These are phyloP conservation scores for Heteromeles arbutifolia DNA, from an alignment of 306 rosid species.

Conservation along the genomic window DNA sequence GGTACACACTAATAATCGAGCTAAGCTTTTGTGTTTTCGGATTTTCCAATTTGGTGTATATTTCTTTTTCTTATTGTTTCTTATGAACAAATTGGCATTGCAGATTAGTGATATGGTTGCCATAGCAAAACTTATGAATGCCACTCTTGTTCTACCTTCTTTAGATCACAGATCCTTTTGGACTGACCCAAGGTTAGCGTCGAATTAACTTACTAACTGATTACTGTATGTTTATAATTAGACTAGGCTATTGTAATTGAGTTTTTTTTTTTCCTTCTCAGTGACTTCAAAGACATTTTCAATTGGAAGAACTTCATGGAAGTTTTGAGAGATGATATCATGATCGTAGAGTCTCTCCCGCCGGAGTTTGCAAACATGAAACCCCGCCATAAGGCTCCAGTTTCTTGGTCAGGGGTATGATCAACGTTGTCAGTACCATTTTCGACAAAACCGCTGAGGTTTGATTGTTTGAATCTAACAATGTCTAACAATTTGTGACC, in stretches of 20 bases:
- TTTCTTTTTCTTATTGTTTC: neutral
- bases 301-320: slow-evolving; percentile 55
- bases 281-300: slow-evolving; percentile 57
- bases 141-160: slow-evolving; percentile 61
- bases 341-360: slow-evolving; percentile 47
- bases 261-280: slow-evolving; percentile 2
- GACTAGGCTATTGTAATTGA: neutral
- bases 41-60: neutral
- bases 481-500: neutral
- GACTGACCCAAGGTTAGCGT: slow-evolving; percentile 52
- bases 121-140: slow-evolving; percentile 61
- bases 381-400: slow-evolving; percentile 39
- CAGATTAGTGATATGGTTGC: slow-evolving; percentile 83
- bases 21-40: neutral
- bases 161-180: slow-evolving; percentile 63
- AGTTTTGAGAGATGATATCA: slow-evolving; percentile 45
- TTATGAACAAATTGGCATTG: neutral
- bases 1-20: slow-evolving; percentile 12
- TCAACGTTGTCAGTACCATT: too few relatives aligned
- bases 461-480: slow-evolving; percentile 7
- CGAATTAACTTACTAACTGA: neutral
- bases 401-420: slow-evolving; percentile 70
- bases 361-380: slow-evolving; percentile 16
- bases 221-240: too few relatives aligned
- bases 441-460: neutral